Evolutionary conservation across 2,329 filamentous ascomycete species (phyloP), one percentile per base, ranked within the genome.

Genomic region (Trichophyton simii): DNA sequence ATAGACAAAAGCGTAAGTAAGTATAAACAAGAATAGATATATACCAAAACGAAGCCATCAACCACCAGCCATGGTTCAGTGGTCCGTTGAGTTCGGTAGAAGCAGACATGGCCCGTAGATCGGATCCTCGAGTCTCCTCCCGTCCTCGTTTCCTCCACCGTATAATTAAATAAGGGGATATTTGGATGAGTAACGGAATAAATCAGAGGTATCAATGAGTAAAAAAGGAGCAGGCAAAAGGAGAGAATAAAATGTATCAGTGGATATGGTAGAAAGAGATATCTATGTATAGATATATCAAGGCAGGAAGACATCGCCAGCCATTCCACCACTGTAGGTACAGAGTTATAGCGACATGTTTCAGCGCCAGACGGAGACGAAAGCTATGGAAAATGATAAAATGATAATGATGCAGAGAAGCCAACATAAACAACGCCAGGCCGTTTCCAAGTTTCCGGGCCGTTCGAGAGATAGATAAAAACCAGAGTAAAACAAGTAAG

Each of bases 11-110:
- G 46, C 46, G 22, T 52, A 28, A 52, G 18, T 34, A 54, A 54
- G 50, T 54, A 54, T 54, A 22, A 54, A 54, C 50, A 54, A 54
- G 50, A 54, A 54, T 54, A 20, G 22, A 52, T 52, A 52, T 52
- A 20, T 25, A 52, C 18, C 46, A 22, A 22, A 34, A 54, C 9
- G 18, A 54, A 34, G 22, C 50, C 22, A 54, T 22, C 25, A 54
- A 34, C 50, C 50, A 54, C 34, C 22, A 54, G 18, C 25, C 50
- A 34, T 54, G 50, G 50, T 54, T 54, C 50, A 34, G 11, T 54
- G 22, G 50, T 34, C 28, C 22, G 28, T 18, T 54, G 50, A 54
- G 50, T 54, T 54, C 50, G 50, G 22, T 54, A 54, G 50, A 54
- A 34, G 50, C 15, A 18, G 50, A n/a, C 28, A 34, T 34, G 50